Base-by-base conservation (phyloP, 805 yeast genomes). In the Limtongia smithiae region DNA sequence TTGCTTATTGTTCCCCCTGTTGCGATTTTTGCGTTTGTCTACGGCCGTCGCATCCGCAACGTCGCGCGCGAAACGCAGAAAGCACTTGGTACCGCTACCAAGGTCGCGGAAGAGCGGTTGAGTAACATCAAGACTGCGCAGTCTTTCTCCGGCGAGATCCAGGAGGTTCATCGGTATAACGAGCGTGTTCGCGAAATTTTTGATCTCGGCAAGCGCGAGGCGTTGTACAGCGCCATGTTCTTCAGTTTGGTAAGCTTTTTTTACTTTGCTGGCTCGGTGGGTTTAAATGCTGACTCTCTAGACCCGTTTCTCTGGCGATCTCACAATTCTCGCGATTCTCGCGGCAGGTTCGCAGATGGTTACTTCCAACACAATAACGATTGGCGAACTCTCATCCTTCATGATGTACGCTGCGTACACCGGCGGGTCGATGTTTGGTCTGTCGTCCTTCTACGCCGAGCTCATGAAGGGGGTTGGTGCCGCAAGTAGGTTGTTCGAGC, bases 381-480 rank as follows among this genome's bases (percentile, higher is more conserved):
- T 89, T 34, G 97, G 97, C 45, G 96, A 90, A 60, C 73, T 91
- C 37, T 83, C 95, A 4, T 84, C 95, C 43, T 91, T 89, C 66
- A 83, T 90, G 82, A 85, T 91, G 93, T 91, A 91, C 68, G 93
- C 97, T 0, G 87, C 87, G 1, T 91, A 86, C 66, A 85, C 96
- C 1, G 97, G 96, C 0, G 75, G 88, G n/a, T 87, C 96, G 7
- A 85, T 90, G 60, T 85, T 85, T 67, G 96, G 97, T 0, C 65
- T 91, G 17, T 91, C 96, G 0, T 85, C 85, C 61, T 91, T 91
- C 65, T 91, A 90, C 64, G 81, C 95, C 2, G 97, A 91, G 66
- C 71, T 91, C 50, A 91, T 91, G 97, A 91, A 91, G 70, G 97
- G 97, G 48, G 85, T 90, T 6, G 97, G 97, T 43, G 97, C 97